These are phyloP conservation scores for Spergularia marina DNA, from an alignment of 148 eudicot genomes.

Conservation along the genomic window DNA sequence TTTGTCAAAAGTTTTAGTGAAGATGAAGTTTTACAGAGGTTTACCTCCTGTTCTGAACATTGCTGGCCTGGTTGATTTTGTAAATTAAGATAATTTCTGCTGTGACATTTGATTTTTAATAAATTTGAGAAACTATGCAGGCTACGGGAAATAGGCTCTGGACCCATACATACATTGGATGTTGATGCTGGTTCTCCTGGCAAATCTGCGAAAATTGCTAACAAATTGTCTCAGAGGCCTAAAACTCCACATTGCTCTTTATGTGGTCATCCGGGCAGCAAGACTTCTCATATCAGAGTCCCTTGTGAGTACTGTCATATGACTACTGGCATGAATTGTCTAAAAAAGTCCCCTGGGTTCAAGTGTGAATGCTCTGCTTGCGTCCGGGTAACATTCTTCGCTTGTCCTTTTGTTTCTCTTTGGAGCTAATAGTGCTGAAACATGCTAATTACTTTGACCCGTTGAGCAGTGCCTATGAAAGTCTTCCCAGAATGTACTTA, in stretches of 20 bases:
- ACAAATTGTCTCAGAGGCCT: slow-evolving; percentile 32
- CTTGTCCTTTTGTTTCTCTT: not conserved
- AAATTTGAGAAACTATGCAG: slow-evolving; percentile 36
- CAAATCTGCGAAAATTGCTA: slow-evolving; percentile 28
- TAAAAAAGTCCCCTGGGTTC: slow-evolving; percentile 54
- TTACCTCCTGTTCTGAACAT: slow-evolving; percentile 22
- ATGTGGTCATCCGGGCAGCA: slow-evolving; percentile 97
- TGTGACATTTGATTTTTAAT: not conserved
- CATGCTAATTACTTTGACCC: not conserved
- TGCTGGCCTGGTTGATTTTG: slow-evolving; percentile 12
- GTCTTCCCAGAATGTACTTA: not conserved
- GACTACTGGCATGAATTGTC: slow-evolving; percentile 46
- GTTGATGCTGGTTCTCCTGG: slow-evolving; percentile 21
- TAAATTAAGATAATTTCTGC: not conserved
- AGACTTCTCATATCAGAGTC: slow-evolving; percentile 56
- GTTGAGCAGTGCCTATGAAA: not conserved
- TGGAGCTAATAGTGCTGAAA: not conserved
- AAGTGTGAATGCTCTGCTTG: slow-evolving; percentile 72
- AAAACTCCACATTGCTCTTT: slow-evolving; percentile 75
- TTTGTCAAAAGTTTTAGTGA: slow-evolving; percentile 70
- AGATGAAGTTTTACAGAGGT: slow-evolving; percentile 80
- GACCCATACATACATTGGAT: slow-evolving; percentile 27
- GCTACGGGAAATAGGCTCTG: slow-evolving; percentile 62
- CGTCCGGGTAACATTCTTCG: slow-evolving; percentile 44
- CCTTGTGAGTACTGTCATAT: slow-evolving; percentile 62